Base-by-base conservation (phyloP, 306 rosid species). In the Pterocarpus macrocarpus region DNA sequence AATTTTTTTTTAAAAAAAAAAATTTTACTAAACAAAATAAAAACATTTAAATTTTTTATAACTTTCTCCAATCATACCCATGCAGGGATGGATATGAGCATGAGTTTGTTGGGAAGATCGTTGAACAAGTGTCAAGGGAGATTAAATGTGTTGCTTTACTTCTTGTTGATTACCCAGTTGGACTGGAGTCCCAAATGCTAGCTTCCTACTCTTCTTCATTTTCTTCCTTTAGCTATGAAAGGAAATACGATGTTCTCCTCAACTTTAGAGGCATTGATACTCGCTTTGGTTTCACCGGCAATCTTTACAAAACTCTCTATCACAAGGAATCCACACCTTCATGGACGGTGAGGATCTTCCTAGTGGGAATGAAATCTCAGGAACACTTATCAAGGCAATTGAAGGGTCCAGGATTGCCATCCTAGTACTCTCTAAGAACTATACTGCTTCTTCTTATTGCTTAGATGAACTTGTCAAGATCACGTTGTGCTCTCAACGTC, bases 401-500 rank as follows among this genome's bases (percentile, higher is more conserved):
- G 16, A 47, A 13, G 41, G 22, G 3, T 77, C 81, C 13, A 64
- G 81, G 32, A 65, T 39, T 41, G 50, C 50, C 50, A 65, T 65
- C 52, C 2, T 3, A 0, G 50, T 65, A 12, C 6, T 65, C 50
- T 65, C 71, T 17, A 8, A 17, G 7, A 39, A 41, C 50, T 65
- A 65, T 8, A 50, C 71, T 2, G 16, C 30, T 38, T 65, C 71
- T 39, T 36, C 71, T 1, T 65, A 36, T 39, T 65, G 50, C 50
- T n/a, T 64, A 15, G 71, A 65, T 11, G 71, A 65, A 65, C 71
- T 65, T 38, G 71, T 5, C 50, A 65, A 39, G 33, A 36, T 65
- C 13, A 10, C 44, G 13, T 10, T 22, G 16, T 68, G 39, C 52
- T 0, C 17, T 4, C 16, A 44, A 14, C 8, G 16, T 6, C 12